A percentile compares a stretch with the other conserved stretches of the same genome.
phyloP scores from a whole-genome alignment of 805 yeast species.

The Starmerella vaccinii region DNA sequence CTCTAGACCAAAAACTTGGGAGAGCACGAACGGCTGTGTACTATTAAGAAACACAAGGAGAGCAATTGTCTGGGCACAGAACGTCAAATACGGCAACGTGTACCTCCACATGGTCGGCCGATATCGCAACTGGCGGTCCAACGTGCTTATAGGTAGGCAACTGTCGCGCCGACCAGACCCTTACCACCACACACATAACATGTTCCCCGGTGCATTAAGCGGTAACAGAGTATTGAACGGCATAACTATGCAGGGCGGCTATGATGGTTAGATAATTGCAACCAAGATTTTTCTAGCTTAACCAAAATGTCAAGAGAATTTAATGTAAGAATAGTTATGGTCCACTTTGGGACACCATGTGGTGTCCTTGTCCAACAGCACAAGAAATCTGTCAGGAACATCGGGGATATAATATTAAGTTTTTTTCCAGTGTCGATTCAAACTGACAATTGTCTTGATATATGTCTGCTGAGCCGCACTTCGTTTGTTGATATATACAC shows the following conservation, averaged over 20 bases:
- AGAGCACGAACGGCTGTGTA: slow-evolving; percentile 38
- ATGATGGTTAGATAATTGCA: no score
- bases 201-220: no score
- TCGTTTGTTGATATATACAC: no score
- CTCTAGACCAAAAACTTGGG: slow-evolving; percentile 30
- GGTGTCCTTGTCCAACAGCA: no score
- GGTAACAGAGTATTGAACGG: no score
- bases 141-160: no score
- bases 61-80: slow-evolving; percentile 36
- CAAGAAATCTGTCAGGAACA: not conserved
- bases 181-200: not conserved
- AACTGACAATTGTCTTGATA: not conserved
- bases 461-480: not conserved
- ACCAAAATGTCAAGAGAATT: no score
- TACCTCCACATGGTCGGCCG: not conserved
- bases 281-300: no score
- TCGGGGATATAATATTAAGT: not conserved
- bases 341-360: not conserved
- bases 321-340: not conserved
- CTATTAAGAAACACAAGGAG: slow-evolving; percentile 37
- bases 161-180: not conserved
- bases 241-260: no score
- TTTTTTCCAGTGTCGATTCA: not conserved
- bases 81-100: slow-evolving; percentile 27
- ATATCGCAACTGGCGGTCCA: no score